Evolutionary conservation across 768 basidiomycete genomes (phyloP).

Genomic region (Russula vinacea): DNA sequence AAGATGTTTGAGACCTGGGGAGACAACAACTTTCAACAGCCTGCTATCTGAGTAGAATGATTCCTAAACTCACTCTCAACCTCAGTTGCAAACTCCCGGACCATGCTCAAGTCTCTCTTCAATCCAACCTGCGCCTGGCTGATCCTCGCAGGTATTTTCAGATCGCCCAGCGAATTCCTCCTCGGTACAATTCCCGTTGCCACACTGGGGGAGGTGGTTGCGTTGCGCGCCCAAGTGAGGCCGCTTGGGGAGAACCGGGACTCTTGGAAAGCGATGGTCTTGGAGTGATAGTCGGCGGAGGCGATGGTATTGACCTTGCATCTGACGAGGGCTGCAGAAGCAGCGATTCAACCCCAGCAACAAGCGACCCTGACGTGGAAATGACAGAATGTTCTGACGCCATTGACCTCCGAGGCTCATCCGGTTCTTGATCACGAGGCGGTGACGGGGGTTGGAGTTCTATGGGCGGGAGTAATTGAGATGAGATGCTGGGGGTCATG

Average conservation of each 20-base stretch:
- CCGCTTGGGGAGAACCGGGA: slow-evolving; percentile 41
- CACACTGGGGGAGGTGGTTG: slow-evolving; percentile 35
- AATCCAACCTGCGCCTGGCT: slow-evolving; percentile 79
- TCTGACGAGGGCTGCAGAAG: slow-evolving; percentile 28
- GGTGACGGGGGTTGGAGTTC: slow-evolving; percentile 56
- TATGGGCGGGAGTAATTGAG: slow-evolving; percentile 48
- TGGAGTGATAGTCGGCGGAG: slow-evolving; percentile 19
- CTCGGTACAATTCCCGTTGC: slow-evolving; percentile 40
- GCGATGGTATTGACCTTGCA: slow-evolving; percentile 14
- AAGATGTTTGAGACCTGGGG: slow-evolving; percentile 68
- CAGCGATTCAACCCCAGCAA: slow-evolving; percentile 25
- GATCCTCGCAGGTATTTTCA: slow-evolving; percentile 68
- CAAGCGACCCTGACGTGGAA: slow-evolving; percentile 25
- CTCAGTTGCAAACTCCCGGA: slow-evolving; percentile 79
- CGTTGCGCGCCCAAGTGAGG: slow-evolving; percentile 48
- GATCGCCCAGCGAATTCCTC: slow-evolving; percentile 64
- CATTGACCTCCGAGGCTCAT: slow-evolving; percentile 21
- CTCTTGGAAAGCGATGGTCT: slow-evolving; percentile 27
- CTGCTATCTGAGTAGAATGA: not conserved
- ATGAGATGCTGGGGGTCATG: slow-evolving; percentile 32
- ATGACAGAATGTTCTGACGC: slow-evolving; percentile 29
- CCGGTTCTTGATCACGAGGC: slow-evolving; percentile 33
- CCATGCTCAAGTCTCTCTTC: slow-evolving; percentile 73
- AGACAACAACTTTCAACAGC: slow-evolving; percentile 13
- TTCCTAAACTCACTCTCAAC: slow-evolving; percentile 65